Conservation (phyloP, 148 eudicot species). For the Rhododendron williamsianum region DNA sequence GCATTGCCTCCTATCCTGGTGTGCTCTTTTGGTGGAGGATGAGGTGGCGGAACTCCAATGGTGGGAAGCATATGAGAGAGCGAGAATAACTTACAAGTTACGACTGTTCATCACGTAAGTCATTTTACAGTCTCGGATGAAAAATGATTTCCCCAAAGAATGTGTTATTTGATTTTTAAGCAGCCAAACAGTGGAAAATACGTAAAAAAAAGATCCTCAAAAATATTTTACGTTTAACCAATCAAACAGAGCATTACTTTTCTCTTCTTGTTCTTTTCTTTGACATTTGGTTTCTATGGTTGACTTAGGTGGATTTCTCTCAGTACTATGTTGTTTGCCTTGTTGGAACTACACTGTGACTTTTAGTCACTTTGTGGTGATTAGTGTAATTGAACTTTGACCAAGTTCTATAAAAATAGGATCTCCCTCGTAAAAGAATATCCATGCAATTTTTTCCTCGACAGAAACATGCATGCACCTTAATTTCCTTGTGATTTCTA, state of each 20-base stretch:
- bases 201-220: too few relatives aligned
- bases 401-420: neutral
- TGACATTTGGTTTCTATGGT: neutral
- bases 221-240: too few relatives aligned
- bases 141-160: too few relatives aligned
- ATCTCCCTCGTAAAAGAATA: neutral
- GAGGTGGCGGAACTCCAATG: neutral
- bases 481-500: neutral
- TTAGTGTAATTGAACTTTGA: neutral
- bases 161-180: too few relatives aligned
- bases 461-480: neutral
- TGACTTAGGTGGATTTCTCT: neutral
- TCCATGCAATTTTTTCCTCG: neutral
- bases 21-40: neutral
- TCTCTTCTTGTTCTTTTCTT: neutral
- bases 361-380: neutral
- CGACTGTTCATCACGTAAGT: too few relatives aligned
- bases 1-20: neutral
- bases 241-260: neutral
- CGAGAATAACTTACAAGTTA: neutral
- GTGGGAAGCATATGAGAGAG: neutral
- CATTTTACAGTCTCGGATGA: neutral
- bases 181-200: too few relatives aligned
- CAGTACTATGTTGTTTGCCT: neutral
- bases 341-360: neutral